Base-by-base conservation (phyloP, 2,329 filamentous ascomycete species). In the Cladophialophora yegresii region DNA sequence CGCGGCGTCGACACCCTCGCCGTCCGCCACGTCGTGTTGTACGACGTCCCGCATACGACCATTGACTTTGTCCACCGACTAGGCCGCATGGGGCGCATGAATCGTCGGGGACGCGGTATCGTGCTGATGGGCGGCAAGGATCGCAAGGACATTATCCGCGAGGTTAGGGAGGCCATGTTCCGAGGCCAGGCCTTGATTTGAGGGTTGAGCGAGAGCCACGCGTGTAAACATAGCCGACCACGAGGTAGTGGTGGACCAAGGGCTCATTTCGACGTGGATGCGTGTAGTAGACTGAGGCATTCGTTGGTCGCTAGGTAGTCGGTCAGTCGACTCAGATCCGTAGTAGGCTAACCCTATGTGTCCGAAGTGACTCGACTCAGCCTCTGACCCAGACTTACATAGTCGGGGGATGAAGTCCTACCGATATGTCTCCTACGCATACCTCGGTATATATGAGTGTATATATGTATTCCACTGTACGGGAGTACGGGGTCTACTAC, bases 1-100 rank as follows among this genome's bases (percentile, higher is more conserved):
- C 82, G 95, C 70, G 95, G 95, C 67, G 96, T 99, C 72, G 95
- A 99, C 76, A 99, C 95, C 0, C 79, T 97, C 32, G 89, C 91
- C 20, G 93, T 98, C 20, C 85, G 91, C 63, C 91, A 96, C 70
- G 95, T 99, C 58, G 89, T 99, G 61, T 80, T 99, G 28, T 98
- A 96, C 76, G 92, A 99, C 75, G 93, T 99, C n/a, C 95, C 95
- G 4, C 93, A 98, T 75, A 96, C 91, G 0, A 96, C 92, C 0
- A 96, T 99, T 65, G 96, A 99, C 77, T 99, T 99, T 73, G 97
- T 99, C 73, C 96, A 99, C 77, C 89, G 96, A 16, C 85, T 98
- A 4, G 95, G 95, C 16, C 85, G 95, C 63, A 92, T 95, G 1
- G 95, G 95, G 0, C 86, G 95, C 36, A 98, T 98, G 92, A 92